Percentiles rank a stretch among this genome's conserved stretches.
Conservation (phyloP, 1,139 yeast genomes). For the Scheffersomyces segobiensis region DNA sequence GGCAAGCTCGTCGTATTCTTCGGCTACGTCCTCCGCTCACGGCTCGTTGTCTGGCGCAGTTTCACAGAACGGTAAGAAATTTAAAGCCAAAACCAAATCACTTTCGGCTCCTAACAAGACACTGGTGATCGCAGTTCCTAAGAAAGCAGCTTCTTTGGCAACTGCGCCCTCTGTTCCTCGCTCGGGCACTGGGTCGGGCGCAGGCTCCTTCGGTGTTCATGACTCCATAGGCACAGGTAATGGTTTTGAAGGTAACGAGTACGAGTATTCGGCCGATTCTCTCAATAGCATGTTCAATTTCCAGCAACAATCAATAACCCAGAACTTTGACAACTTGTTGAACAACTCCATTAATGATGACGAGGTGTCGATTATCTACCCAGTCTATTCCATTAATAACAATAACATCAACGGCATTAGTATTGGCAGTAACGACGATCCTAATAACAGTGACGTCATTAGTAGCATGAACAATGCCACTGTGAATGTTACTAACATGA, state of each 20-base stretch:
- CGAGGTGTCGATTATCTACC: conserved; percentile 35
- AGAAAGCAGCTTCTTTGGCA: neutral
- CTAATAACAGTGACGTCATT: neutral
- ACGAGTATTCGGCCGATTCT: conserved; percentile 1
- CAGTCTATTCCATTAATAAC: conserved; percentile 33
- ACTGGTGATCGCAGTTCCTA: neutral
- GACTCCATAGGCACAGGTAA: neutral
- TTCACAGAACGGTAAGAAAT: neutral
- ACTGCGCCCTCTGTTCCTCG: neutral
- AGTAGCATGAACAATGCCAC: neutral
- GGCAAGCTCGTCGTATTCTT: neutral
- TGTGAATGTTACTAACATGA: neutral
- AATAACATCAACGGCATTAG: neutral
- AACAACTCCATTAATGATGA: conserved; percentile 18
- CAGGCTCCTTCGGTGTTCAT: neutral
- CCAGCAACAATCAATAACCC: conserved; percentile 17
- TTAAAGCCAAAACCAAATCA: neutral
- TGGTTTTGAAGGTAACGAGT: neutral
- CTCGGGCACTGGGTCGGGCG: neutral
- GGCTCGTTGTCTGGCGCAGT: neutral
- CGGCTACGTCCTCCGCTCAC: neutral
- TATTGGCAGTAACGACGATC: neutral
- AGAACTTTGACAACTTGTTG: conserved; percentile 29
- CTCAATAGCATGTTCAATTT: neutral
- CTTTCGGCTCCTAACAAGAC: neutral